Evolutionary conservation across 108 stramenopile species (phyloP), one percentile per base, ranked within the genome.

Genomic region (Nitzschia palea): DNA sequence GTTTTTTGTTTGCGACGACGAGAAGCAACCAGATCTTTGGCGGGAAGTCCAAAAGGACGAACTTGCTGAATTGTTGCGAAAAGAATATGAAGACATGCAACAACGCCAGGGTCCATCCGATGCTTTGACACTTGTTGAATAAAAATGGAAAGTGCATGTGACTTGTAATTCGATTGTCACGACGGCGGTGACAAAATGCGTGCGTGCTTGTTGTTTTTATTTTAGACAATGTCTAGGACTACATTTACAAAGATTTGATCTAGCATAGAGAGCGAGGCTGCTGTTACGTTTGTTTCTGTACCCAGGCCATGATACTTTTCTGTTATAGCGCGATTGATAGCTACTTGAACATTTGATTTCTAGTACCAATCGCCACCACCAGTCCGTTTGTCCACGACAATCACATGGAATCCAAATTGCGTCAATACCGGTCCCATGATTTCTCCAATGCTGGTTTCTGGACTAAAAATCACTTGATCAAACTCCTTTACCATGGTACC

Each of bases 401-500:
- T 83, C 17, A 91, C 52, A 83, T 91, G 90, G 56, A 83, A 82
- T 4, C 90, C 90, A 69, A 91, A 91, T 30, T 85, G 26, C 8
- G 86, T 86, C 53, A 76, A 43, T 2, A 86, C 77, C 17, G 86
- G 86, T 31, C 83, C 91, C 44, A 85, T 51, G 2, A 89, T 28
- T 65, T 81, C 64, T 4, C 82, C 85, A 26, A 84, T 58, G 14
- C 56, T 63, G 0, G 86, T 85, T 3, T 85, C 73, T 1, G 84
- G 78, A 23, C 67, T 52, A 77, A 91, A 91, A 12, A 91, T 82
- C 2, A 88, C 90, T 32, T 80, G 77, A 52, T 91, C 90, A 58
- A 91, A 91, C 68, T 91, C 90, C 23, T 78, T 74, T 25, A 91
- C 90, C 90, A 91, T 91, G 4, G 71, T 80, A 3, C 90, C 90